Base-by-base conservation (phyloP, 2,329 filamentous ascomycete species). In the Ustulina deusta region DNA sequence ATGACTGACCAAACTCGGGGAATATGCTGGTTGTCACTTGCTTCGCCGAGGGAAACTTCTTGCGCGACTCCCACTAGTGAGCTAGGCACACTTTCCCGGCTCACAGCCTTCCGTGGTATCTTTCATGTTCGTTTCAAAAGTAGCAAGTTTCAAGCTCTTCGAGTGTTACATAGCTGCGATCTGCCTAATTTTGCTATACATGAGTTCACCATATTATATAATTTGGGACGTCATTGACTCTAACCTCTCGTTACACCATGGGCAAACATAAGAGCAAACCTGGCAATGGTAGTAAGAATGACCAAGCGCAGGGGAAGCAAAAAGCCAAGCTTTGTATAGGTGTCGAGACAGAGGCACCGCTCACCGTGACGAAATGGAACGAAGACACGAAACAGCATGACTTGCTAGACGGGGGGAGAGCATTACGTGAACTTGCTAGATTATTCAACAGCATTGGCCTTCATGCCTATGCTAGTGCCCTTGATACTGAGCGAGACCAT, bases 331-430 rank as follows among this genome's bases (percentile, higher is more conserved):
- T 65, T 11, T 22, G 6, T 2, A 10, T 60, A 17, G 55, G 61
- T 22, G 60, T 67, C 27, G 65, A 67, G 34, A 67, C 46, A 9
- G 65, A 68, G 52, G 65, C 38, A 10, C 56, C 65, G 6, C 40
- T 68, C n/a, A 11, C 44, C 2, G 20, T 63, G 15, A 40, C 29
- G 25, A 51, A 17, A 44, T 13, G 9, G 15, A 54, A 55, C 13
- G 1, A 20, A 40, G 7, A 3, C 20, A 51, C 46, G n/a, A 4
- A 25, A 22, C 2, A 22, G 11, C 7, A 32, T 11, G 32, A 34
- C 1, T 32, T 63, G 38, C 46, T 63, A 15, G 17, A 22, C 10
- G 25, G 17, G 1, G 11, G 6, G 7, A 42, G 46, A 3, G 40
- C 44, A 3, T 32, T 65, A 29, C 3, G 17, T 6, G 48, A 51